Base-by-base conservation (phyloP, 2,329 filamentous ascomycete species). In the Cladosporium sp. region DNA sequence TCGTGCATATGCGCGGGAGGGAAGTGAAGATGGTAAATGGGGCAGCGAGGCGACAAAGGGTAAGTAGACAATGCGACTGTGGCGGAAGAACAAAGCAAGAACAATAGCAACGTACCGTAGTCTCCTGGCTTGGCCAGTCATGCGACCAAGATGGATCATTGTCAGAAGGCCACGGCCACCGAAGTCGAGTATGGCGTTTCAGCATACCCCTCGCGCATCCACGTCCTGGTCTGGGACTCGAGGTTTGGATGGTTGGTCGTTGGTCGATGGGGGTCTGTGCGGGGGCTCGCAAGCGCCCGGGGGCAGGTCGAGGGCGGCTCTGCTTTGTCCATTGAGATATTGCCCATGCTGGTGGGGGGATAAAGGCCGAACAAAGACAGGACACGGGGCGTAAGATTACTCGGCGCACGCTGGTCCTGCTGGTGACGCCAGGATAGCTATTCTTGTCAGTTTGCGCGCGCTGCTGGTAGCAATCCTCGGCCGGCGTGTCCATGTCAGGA, bases 101-200 rank as follows among this genome's bases (percentile, higher is more conserved):
- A 56, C 36, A 52, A 50, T 30, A 42, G 39, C 39, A 32, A 64
- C 64, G 53, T 54, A 66, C 64, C 62, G 59, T 59, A 51, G 52
- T 53, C 53, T 52, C 54, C 51, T 50, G 55, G 57, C 60, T 51
- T 54, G 60, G 55, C 57, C 60, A 59, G 57, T 65, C 61, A 64
- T 65, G 62, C 59, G 55, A 53, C 59, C 55, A 53, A 54, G 54
- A 43, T 42, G 7, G 38, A 32, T 45, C 43, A 49, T 59, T 60
- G 67, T 65, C 58, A 61, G 63, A 64, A 64, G 65, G 61, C 51
- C 42, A 59, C 56, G 61, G 59, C 63, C 57, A 56, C 64, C 63
- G 61, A 61, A 62, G 63, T 60, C 32, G n/a, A 63, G 61, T 60
- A 59, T 58, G 59, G 62, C 61, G 70, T 71, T 70, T 70, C 70